phyloP scores from a whole-genome alignment of 225 moss, liverwort and hornwort species.

The Bryum argenteum region DNA sequence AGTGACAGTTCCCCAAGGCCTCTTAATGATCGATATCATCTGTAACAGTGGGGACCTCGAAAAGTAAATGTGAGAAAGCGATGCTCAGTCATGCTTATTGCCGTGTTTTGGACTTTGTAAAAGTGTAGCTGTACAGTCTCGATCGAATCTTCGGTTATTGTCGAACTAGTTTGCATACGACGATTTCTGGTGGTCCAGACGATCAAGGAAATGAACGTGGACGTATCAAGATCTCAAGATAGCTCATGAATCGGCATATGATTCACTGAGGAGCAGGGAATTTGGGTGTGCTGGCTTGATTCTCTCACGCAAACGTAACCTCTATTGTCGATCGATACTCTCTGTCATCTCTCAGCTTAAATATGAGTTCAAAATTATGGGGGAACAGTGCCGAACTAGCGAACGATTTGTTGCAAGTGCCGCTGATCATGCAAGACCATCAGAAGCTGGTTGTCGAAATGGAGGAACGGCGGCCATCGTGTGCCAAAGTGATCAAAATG shows the following conservation, averaged over 20 bases:
- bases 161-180: conserved; percentile 15
- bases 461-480: conserved; percentile 29
- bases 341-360: conserved; percentile 7
- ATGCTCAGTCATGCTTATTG: conserved; percentile 34
- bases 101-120: conserved; percentile 5
- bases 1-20: too few relatives aligned
- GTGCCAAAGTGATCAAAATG: conserved; percentile 36
- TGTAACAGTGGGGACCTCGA: neutral
- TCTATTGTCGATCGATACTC: neutral
- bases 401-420: conserved; percentile 30
- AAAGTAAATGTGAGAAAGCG: neutral
- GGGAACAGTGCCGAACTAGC: conserved; percentile 10
- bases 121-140: conserved; percentile 1
- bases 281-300: neutral
- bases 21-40: neutral
- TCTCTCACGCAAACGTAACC: conserved; percentile 30
- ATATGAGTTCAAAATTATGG: conserved; percentile 18
- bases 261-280: neutral
- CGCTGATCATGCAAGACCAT: conserved; percentile 28
- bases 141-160: conserved; percentile 17
- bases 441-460: conserved; percentile 23
- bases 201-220: neutral
- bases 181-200: conserved; percentile 39
- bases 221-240: neutral
- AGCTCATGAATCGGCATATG: conserved; percentile 9